Base-by-base conservation (phyloP, 140 eudicot genomes). In the Stevia rebaudiana region DNA sequence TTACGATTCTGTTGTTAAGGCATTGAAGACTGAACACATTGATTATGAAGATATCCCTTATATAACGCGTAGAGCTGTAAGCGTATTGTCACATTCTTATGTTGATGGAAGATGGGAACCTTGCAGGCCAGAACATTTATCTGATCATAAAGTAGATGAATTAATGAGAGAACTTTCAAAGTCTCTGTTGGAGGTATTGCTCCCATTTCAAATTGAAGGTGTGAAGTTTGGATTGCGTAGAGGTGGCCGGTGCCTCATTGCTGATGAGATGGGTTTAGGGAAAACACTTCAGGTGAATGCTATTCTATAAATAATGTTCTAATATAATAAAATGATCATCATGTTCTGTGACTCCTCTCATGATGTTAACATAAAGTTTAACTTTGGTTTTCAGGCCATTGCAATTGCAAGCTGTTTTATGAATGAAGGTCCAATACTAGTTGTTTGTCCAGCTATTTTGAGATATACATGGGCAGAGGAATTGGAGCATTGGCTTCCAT, bases 261-360 rank as follows among this genome's bases (percentile, higher is more conserved):
- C 99, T 24, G 99, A 94, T 76, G 99, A 94, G 80, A 94, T 88
- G 99, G 99, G 99, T 16, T 90, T 94, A 44, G 99, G 99, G 16
- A 94, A 94, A 78, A 94, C 99, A 24, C 86, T 94, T 54, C 99
- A 91, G 98, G 98, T 91, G 75, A 64, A 17, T 22, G 28, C 58
- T 33, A 8, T 47, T 11, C 10, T 0, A 3, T 10, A 17, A 36
- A 18, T 59, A 36, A 12, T 63, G 5, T 42, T 52, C 23, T 23
- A 53, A 24, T 13, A 5, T 9, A 64, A 3, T 28, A 28, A 46
- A 46, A 18, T 64, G 44, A 64, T 47, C 46, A 1, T 43, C 46
- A 16, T 48, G 59, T 46, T 55, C n/a, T 1, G 15, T 63, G 57
- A 63, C 37, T 46, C 43, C 41, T 28, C 11, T 64, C 54, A 40